Conservation (phyloP, 164 flowering plant genomes). For the Magnolia officinalis region DNA sequence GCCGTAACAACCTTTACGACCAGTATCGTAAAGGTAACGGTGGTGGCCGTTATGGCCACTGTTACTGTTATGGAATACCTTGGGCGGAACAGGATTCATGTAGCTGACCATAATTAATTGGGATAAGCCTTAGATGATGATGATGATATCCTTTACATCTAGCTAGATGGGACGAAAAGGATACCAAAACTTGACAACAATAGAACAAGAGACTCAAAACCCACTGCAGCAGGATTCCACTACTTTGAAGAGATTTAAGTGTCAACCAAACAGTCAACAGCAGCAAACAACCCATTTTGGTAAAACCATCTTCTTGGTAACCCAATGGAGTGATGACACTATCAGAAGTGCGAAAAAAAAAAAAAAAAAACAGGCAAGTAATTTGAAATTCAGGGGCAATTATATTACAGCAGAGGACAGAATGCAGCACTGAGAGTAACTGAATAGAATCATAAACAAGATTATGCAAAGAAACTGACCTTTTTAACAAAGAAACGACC, state of each 20-base stretch:
- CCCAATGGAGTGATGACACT: background rate
- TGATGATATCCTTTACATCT: background rate
- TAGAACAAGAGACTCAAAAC: background rate
- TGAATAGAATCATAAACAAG: background rate
- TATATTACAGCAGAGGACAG: conserved; percentile 25
- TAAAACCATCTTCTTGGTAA: background rate
- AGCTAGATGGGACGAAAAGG: background rate
- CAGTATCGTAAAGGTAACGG: too few species aligned
- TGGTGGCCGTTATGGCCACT: too few species aligned
- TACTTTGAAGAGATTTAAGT: background rate
- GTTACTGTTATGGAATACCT: too few species aligned
- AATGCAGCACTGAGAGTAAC: conserved; percentile 10
- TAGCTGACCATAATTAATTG: too few species aligned
- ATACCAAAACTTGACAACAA: background rate
- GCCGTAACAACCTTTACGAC: too few species aligned
- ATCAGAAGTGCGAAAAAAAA: background rate
- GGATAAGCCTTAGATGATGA: too few species aligned
- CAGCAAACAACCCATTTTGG: background rate
- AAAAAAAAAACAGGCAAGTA: background rate
- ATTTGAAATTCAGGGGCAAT: background rate
- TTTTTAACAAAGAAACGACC: conserved; percentile 7
- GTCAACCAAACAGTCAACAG: too few species aligned
- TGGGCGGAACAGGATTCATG: too few species aligned
- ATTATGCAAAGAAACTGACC: conserved; percentile 1
- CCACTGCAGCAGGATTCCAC: background rate